Percentiles rank a stretch among this genome's conserved stretches.
Evolutionary conservation across 495 filamentous ascomycete genomes (phyloP).

Genomic region (Terfezia boudieri): DNA sequence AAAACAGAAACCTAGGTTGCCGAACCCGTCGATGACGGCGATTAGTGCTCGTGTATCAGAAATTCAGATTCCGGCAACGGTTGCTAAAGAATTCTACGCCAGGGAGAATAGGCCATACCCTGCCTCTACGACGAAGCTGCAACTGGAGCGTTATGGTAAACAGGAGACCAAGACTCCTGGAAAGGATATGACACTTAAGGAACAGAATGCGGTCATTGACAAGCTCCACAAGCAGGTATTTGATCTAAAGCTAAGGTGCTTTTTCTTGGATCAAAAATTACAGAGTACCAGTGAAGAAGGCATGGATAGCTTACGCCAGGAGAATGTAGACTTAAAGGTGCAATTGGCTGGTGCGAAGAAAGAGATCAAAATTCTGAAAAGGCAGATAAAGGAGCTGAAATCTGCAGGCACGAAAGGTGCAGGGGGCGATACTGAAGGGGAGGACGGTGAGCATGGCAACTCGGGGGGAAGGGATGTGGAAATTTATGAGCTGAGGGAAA

Average conservation of each 20-base stretch:
- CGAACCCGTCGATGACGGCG: constrained; percentile 60
- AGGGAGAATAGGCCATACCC: not conserved
- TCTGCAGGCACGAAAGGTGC: constrained; percentile 58
- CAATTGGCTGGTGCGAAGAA: constrained; percentile 67
- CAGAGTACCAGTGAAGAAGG: constrained; percentile 89
- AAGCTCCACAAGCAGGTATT: constrained; percentile 91
- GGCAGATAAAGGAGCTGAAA: constrained; percentile 63
- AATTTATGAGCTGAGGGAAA: constrained; percentile 57
- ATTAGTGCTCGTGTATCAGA: constrained; percentile 71
- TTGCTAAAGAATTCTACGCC: constrained; percentile 56
- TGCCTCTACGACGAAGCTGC: not conserved
- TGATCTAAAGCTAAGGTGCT: constrained; percentile 90
- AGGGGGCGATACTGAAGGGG: constrained; percentile 35
- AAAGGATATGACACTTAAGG: constrained; percentile 78
- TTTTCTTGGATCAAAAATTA: constrained; percentile 81
- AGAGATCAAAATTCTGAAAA: constrained; percentile 60
- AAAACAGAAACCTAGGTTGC: constrained; percentile 29
- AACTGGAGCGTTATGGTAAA: constrained; percentile 3
- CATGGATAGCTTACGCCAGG: constrained; percentile 87
- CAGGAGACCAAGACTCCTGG: constrained; percentile 30
- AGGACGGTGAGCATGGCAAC: constrained; percentile 28
- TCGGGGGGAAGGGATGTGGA: constrained; percentile 52
- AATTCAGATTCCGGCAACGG: constrained; percentile 71
- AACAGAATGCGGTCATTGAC: constrained; percentile 92
- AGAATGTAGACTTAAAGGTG: constrained; percentile 89